Conservation (phyloP, 73 alveolate species). For the Symbiodinium natans region DNA sequence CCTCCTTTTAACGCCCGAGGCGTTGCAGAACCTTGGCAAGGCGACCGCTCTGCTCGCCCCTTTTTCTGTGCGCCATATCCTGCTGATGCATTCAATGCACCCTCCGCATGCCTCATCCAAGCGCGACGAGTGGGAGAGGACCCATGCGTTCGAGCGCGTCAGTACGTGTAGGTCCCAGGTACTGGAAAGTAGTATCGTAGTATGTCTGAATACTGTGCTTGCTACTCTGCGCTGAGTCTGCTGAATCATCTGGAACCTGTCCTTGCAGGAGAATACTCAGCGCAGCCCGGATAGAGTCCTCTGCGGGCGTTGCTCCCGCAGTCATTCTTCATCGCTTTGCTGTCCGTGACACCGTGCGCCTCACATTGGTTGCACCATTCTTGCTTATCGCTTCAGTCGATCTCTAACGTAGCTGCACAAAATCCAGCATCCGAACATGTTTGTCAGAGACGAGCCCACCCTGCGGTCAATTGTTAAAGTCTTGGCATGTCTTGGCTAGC, state of each 20-base stretch:
- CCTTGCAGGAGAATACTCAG: background rate
- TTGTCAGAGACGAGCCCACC: too few relatives aligned
- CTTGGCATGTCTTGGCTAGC: too few relatives aligned
- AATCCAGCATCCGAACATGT: too few relatives aligned
- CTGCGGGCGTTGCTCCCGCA: conserved; percentile 18
- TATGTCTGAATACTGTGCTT: too few relatives aligned
- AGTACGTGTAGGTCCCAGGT: too few relatives aligned
- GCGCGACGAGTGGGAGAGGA: conserved; percentile 15
- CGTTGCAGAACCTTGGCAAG: background rate
- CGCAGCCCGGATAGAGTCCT: conserved; percentile 26
- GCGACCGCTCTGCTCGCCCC: background rate
- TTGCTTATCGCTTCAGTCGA: too few relatives aligned
- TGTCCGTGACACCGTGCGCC: conserved; percentile 34
- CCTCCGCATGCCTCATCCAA: background rate
- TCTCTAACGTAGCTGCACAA: too few relatives aligned
- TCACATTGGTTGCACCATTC: background rate
- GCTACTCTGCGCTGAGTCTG: too few relatives aligned
- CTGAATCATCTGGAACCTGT: too few relatives aligned
- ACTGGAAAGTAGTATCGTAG: too few relatives aligned
- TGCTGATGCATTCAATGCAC: background rate
- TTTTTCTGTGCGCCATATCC: background rate
- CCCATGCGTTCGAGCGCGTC: background rate
- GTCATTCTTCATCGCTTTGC: conserved; percentile 56
- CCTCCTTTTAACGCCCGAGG: conserved; percentile 41
- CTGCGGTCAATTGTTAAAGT: too few relatives aligned